phyloP scores from a whole-genome alignment of 495 filamentous ascomycete species.

The Niebla homalea region DNA sequence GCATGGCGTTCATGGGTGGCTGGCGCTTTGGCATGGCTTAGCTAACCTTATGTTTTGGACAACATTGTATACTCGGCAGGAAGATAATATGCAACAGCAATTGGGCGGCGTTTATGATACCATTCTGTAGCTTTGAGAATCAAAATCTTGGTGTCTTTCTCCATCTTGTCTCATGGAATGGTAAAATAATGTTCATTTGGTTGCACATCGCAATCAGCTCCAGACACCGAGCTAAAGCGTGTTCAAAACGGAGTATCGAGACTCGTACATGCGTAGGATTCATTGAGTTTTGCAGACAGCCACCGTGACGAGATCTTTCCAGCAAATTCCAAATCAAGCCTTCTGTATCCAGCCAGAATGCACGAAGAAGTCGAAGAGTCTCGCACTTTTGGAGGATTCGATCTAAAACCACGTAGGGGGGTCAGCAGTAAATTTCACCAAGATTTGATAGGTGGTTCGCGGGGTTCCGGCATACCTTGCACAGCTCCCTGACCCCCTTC shows the following conservation, averaged over 20 bases:
- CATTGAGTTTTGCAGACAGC: not conserved
- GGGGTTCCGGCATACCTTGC: constrained; percentile 35
- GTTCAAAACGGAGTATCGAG: not conserved
- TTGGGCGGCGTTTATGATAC: no score
- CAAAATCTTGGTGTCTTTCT: no score
- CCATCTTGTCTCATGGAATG: no score
- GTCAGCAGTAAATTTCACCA: constrained; percentile 1
- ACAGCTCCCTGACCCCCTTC: constrained; percentile 66
- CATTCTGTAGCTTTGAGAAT: no score
- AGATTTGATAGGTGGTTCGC: not conserved
- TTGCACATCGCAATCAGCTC: no score
- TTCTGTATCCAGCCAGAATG: constrained; percentile 86
- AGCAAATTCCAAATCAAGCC: constrained; percentile 21
- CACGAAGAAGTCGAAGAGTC: constrained; percentile 90
- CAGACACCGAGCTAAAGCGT: not conserved
- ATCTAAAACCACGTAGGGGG: constrained; percentile 32
- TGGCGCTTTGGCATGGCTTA: no score
- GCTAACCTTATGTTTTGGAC: no score
- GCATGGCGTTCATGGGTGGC: constrained; percentile 1
- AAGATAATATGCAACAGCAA: no score
- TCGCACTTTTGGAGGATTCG: constrained; percentile 48
- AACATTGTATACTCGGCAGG: no score
- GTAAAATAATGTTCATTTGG: no score
- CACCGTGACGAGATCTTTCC: not conserved
- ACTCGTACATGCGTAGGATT: not conserved